A percentile compares a stretch with the other conserved stretches of the same genome.
phyloP scores from a whole-genome alignment of 2,329 filamentous ascomycete genomes.

The Xylaria sp. region DNA sequence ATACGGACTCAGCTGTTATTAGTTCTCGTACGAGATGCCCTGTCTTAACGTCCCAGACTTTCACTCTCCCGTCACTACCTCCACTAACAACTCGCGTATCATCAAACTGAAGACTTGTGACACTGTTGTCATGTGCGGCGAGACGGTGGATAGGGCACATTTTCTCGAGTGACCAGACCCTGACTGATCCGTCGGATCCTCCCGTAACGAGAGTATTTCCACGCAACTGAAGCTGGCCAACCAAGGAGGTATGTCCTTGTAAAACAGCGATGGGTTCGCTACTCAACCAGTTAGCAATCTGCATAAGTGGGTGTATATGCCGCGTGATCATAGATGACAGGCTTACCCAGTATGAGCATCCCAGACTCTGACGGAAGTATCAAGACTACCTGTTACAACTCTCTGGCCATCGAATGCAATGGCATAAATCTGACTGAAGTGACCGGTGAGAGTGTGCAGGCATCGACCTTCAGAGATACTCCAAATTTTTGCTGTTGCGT shows the following conservation, averaged over 20 bases:
- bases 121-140: constrained; percentile 97
- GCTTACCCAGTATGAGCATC: constrained; percentile 86
- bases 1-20: constrained; percentile 91
- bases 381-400: constrained; percentile 93
- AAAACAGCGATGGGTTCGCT: constrained; percentile 88
- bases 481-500: constrained; percentile 97
- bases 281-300: constrained; percentile 46
- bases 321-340: constrained; percentile 13
- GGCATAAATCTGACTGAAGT: constrained; percentile 99
- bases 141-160: constrained; percentile 93
- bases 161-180: constrained; percentile 93
- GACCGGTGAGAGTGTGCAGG: constrained; percentile 87
- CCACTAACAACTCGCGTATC: constrained; percentile 95
- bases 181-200: constrained; percentile 93
- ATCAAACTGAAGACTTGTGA: constrained; percentile 97
- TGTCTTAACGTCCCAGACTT: constrained; percentile 96
- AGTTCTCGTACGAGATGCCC: constrained; percentile 91
- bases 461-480: constrained; percentile 96
- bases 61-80: constrained; percentile 96
- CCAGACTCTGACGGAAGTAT: constrained; percentile 98
- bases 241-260: constrained; percentile 95
- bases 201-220: constrained; percentile 95
- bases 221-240: constrained; percentile 95
- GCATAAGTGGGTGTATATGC: neutral
- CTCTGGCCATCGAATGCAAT: constrained; percentile 95